Conservation (phyloP, 306 rosid genomes). For the Arachis hypogaea region DNA sequence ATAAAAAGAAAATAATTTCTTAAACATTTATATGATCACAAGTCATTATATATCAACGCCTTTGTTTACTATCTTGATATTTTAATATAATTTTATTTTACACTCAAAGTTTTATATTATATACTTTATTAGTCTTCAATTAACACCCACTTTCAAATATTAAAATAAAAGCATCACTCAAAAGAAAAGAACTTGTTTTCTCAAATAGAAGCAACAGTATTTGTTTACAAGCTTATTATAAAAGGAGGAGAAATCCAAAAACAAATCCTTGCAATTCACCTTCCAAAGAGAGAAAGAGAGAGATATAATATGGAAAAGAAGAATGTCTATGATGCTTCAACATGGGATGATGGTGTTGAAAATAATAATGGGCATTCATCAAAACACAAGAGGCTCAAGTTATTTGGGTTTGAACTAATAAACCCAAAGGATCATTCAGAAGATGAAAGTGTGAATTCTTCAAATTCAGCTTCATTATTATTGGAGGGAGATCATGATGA, state of each 20-base stretch:
- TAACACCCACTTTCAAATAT: too few species aligned
- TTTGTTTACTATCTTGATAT: too few species aligned
- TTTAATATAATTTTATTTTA: too few species aligned
- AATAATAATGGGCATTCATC: constrained; percentile 41
- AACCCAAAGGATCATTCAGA: constrained; percentile 50
- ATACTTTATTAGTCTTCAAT: too few species aligned
- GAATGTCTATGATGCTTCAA: constrained; percentile 42
- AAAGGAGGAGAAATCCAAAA: constrained; percentile 51
- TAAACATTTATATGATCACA: too few species aligned
- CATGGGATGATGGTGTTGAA: constrained; percentile 42
- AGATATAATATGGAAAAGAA: constrained; percentile 37
- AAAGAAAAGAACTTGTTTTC: background rate
- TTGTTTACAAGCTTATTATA: constrained; percentile 61
- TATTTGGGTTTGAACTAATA: constrained; percentile 88
- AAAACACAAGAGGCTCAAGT: constrained; percentile 70
- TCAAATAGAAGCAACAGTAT: constrained; percentile 49
- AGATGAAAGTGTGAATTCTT: constrained; percentile 78
- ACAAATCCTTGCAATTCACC: constrained; percentile 33
- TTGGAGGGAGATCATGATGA: constrained; percentile 43
- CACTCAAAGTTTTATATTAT: too few species aligned
- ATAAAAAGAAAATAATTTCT: too few species aligned
- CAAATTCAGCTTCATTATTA: constrained; percentile 53
- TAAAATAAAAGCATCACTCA: constrained; percentile 19
- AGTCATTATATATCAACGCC: too few species aligned
- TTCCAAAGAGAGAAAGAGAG: background rate